Conservation (phyloP, 768 basidiomycete species). For the Mycena capillaripes region DNA sequence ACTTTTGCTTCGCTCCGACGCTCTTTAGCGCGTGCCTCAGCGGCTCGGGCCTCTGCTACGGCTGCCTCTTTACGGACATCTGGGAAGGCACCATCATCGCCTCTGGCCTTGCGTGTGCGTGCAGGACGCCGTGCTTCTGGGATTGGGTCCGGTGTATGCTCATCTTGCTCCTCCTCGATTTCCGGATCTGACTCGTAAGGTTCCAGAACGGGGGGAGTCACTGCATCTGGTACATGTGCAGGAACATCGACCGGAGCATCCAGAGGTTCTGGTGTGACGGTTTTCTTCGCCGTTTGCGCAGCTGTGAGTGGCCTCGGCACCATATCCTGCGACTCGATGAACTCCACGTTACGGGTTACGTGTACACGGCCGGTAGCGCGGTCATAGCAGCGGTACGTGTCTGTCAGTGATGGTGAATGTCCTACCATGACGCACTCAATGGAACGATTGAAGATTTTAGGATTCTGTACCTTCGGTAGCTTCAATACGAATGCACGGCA, state of each 20-base stretch:
- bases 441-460: constrained; percentile 7
- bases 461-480: constrained; percentile 15
- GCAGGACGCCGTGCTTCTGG: background rate
- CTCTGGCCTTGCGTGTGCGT: background rate
- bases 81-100: constrained; percentile 2
- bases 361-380: background rate
- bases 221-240: background rate
- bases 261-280: background rate
- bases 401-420: background rate
- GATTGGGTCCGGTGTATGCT: background rate
- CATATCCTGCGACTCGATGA: constrained; percentile 6
- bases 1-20: background rate
- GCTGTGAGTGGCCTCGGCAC: background rate
- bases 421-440: constrained; percentile 6
- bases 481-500: background rate
- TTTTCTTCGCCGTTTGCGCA: background rate
- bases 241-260: background rate
- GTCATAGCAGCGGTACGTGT: constrained; percentile 1
- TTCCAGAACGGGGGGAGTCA: background rate
- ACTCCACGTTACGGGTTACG: constrained; percentile 1
- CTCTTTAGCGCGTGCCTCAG: background rate
- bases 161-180: background rate
- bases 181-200: background rate
- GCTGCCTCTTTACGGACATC: constrained; percentile 14
- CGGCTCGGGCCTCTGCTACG: background rate